Base-by-base conservation (phyloP, 768 basidiomycete species). In the Asterophora parasitica region DNA sequence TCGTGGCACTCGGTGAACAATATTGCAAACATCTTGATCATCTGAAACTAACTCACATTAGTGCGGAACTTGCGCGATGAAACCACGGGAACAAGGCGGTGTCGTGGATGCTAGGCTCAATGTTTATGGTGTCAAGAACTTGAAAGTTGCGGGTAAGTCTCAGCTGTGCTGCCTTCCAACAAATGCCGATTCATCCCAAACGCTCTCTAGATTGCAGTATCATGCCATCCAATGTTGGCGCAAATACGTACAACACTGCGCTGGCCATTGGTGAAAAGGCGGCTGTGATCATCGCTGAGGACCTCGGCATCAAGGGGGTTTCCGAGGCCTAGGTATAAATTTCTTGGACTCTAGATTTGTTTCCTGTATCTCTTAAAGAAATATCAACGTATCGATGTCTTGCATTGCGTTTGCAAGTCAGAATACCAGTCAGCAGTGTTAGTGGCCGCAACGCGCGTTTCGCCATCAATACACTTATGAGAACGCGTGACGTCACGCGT, bases 51-150 rank as follows among this genome's bases (percentile, higher is more conserved):
- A 41, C 38, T n/a, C 15, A n/a, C 28, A 23, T 4, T 43, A 83
- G 81, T 67, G 81, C 11, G 82, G 82, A 32, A 85, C 82, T 0
- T 84, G 82, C 49, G 75, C 81, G 0, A 85, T 85, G 83, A 83
- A 83, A 58, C 72, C 80, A 3, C 71, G 74, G 15, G 70, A 76
- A 13, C 46, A 71, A 33, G 76, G 73, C 4, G 83, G 83, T 11
- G 84, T 85, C 3, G 79, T 87, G 7, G 81, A 87, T 55, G 44
- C 74, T 23, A 65, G 65, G n/a, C 62, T 86, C 33, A 80, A 80
- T 51, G 82, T 87, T 10, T 83, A 85, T 51, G 82, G 81, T 0
- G 70, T 78, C 1, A 52, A 66, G 52, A 72, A 72, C 23, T 65
- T 86, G 42, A 82, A 85, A 58, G 74, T 87, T 19, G 81, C 78